Base-by-base conservation (phyloP, 164 flowering plant species). In the Aristolochia fimbriata region DNA sequence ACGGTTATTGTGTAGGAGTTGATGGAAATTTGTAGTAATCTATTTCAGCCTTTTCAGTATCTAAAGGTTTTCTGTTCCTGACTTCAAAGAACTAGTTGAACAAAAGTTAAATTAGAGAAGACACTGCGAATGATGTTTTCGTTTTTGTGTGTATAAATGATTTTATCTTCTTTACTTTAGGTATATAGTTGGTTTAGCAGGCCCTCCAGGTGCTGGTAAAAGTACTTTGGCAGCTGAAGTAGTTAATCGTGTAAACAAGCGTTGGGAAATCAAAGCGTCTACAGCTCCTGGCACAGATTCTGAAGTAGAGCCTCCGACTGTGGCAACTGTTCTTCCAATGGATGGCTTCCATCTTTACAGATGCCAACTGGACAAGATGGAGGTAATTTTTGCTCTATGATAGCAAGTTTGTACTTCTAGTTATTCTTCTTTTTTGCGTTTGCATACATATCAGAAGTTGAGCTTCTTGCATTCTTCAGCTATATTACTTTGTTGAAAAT, bases 141-240 rank as follows among this genome's bases (percentile, higher is more conserved):
- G 4, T 8, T 50, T 37, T 37, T 7, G 43, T 6, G 43, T 5
- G 43, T 37, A 16, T 3, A 15, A 30, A 15, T n/a, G 15, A 25
- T 9, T 62, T 62, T 51, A 15, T 8, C 24, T 46, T 21, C 23
- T 15, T 23, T 20, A 8, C 27, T 75, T 62, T 73, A 90, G 97
- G 77, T 61, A 68, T 70, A 83, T 90, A 62, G 84, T 93, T 31
- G 97, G 93, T 56, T 62, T 93, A 68, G 97, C 88, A 79, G 96
- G 97, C 59, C 86, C 97, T 51, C 99, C 99, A 71, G 99, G 99
- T 70, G 84, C 95, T 70, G 99, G 99, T 49, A 93, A 93, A 80
- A 76, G 76, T 68, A 90, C 97, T 56, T 0, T 93, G 55, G 95
- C 99, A 49, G 70, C 72, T 67, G 89, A 88, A 76, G 93, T 93